Evolutionary conservation across 2,329 filamentous ascomycete genomes (phyloP).

Genomic region (Pseudodiploospora longispora): DNA sequence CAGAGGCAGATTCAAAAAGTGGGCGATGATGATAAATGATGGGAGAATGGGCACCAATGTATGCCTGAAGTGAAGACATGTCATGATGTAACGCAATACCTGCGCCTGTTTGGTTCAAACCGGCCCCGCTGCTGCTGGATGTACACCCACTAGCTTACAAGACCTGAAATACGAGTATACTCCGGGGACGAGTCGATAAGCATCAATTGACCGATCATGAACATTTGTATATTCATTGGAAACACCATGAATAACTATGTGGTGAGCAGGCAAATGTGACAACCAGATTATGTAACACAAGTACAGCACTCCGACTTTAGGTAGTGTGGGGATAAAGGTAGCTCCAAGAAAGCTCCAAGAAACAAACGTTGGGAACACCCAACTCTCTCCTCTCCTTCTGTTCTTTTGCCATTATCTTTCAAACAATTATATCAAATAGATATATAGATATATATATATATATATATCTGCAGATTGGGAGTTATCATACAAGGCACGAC

Average conservation of each 20-base stretch:
- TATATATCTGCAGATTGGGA: too few species aligned
- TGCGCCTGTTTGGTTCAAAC: too few species aligned
- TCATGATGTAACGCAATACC: too few species aligned
- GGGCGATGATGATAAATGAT: not conserved
- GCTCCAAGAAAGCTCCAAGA: too few species aligned
- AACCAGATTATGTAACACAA: not conserved
- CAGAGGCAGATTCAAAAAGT: not conserved
- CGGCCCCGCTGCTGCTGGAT: not conserved
- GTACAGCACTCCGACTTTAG: constrained; percentile 3
- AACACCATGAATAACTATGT: not conserved
- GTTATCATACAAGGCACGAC: too few species aligned
- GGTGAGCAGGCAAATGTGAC: not conserved
- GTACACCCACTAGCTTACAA: not conserved
- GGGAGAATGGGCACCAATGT: not conserved
- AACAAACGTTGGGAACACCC: too few species aligned
- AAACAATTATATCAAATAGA: too few species aligned
- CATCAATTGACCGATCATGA: not conserved
- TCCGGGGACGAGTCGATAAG: constrained; percentile 2
- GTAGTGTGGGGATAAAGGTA: not conserved
- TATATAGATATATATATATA: too few species aligned
- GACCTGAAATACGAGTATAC: not conserved
- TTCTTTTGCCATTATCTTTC: too few species aligned
- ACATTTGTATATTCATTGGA: not conserved
- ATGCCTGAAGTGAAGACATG: too few species aligned
- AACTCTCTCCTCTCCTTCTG: too few species aligned